These are phyloP conservation scores for slime mould (Dictyostelium discoideum) DNA, from an alignment of 78 protist species.

Conservation along the genomic window dicty_2.7 NC_007089.4:2356501-2357000, in stretches of 20 bases:
- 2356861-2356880: not conserved
- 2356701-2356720: not conserved
- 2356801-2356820: not conserved
- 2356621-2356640: not conserved
- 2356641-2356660: constrained; percentile 3
- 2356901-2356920: not conserved
- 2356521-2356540: not conserved
- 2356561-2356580: not conserved
- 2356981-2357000: not conserved
- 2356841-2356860: not conserved
- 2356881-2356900: constrained; percentile 1
- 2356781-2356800: not conserved
- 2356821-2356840: not conserved
- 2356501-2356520: not conserved
- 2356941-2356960: not conserved
- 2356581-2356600: not conserved
- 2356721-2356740: not conserved
- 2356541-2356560: not conserved
- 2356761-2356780: not conserved
- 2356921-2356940: not conserved
- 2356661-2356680: not conserved
- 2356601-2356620: not conserved
- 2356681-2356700: not conserved
- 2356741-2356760: not conserved
- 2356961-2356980: not conserved